Evolutionary conservation across 176 grass and related monocot genomes (phyloP).

Genomic region (Musa acuminata): DNA sequence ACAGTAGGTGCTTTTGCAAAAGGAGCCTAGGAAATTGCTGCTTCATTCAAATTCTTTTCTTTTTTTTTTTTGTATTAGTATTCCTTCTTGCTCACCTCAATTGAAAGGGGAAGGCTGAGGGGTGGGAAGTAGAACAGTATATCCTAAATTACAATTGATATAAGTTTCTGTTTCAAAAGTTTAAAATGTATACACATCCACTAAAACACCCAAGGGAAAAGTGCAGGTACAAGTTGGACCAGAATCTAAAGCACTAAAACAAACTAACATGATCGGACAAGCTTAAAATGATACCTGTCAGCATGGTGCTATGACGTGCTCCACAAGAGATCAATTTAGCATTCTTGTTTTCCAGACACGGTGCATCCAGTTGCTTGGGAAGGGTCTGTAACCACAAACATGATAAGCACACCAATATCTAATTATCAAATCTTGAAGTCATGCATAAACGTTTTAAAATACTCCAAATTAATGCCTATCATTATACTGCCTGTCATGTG

Average conservation of each 20-base stretch:
- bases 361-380: slow-evolving; percentile 76
- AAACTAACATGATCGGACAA: not conserved
- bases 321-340: slow-evolving; percentile 84
- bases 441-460: not conserved
- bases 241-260: not conserved
- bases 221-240: too few relatives aligned
- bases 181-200: not conserved
- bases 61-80: not conserved
- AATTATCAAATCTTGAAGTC: not conserved
- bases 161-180: not conserved
- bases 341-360: slow-evolving; percentile 87
- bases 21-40: not conserved
- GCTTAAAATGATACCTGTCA: slow-evolving; percentile 54
- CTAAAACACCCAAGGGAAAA: too few relatives aligned
- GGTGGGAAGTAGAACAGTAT: not conserved
- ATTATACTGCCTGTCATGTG: too few relatives aligned
- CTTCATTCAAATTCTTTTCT: not conserved
- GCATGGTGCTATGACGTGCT: slow-evolving; percentile 91
- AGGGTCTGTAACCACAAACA: slow-evolving; percentile 41
- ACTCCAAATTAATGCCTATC: too few relatives aligned
- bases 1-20: not conserved
- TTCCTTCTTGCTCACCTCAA: not conserved
- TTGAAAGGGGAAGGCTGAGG: not conserved
- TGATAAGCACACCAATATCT: not conserved
- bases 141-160: not conserved